Conservation (phyloP, 1,139 yeast species). For the Yamadazyma diddensiae region DNA sequence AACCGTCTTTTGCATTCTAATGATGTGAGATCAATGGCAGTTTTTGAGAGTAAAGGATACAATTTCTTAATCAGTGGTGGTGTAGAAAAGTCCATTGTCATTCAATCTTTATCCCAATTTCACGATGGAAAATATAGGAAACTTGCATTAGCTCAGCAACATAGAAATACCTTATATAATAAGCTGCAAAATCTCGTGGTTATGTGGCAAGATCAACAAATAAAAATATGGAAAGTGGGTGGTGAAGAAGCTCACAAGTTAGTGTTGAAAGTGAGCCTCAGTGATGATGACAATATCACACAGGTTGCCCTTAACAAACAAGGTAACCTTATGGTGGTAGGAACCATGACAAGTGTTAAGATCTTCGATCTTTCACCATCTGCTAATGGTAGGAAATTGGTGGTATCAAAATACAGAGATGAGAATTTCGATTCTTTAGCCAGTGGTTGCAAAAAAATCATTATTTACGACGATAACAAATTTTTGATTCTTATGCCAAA, state of each 20-base stretch:
- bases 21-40: slow-evolving; percentile 79
- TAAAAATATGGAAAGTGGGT: slow-evolving; percentile 74
- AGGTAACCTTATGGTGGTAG: slow-evolving; percentile 66
- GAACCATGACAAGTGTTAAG: slow-evolving; percentile 67
- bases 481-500: slow-evolving; percentile 63
- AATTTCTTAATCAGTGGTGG: slow-evolving; percentile 84
- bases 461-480: slow-evolving; percentile 38
- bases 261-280: slow-evolving; percentile 62
- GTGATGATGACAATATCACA: slow-evolving; percentile 81
- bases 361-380: slow-evolving; percentile 53
- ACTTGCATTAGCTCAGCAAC: slow-evolving; percentile 63
- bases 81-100: slow-evolving; percentile 75
- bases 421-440: slow-evolving; percentile 39
- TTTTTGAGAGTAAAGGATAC: slow-evolving; percentile 66
- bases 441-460: slow-evolving; percentile 58
- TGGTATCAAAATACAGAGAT: slow-evolving; percentile 54
- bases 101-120: slow-evolving; percentile 66
- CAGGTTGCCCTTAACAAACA: slow-evolving; percentile 65
- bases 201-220: slow-evolving; percentile 79
- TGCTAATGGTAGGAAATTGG: slow-evolving; percentile 34
- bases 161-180: slow-evolving; percentile 53
- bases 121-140: slow-evolving; percentile 74
- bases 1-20: slow-evolving; percentile 84
- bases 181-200: slow-evolving; percentile 47
- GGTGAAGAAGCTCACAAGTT: slow-evolving; percentile 35